Evolutionary conservation across 306 rosid species (phyloP).

Genomic region (Rosa persica): DNA sequence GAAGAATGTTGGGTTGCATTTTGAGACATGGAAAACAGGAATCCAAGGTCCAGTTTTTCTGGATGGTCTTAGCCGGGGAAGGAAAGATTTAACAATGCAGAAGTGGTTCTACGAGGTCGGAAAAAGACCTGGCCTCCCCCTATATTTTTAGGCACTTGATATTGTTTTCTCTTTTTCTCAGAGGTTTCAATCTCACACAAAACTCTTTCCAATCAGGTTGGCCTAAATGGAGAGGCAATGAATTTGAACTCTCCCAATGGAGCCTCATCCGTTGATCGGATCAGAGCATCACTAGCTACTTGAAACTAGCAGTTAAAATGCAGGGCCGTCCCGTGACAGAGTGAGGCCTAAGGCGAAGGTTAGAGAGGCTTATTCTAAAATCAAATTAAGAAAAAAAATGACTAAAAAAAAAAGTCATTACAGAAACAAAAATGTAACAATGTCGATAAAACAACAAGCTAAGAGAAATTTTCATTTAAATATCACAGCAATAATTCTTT

Average conservation of each 20-base stretch:
- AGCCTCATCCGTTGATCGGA: constrained; percentile 71
- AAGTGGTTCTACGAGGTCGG: constrained; percentile 92
- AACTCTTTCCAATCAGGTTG: constrained; percentile 44
- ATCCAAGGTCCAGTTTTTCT: constrained; percentile 75
- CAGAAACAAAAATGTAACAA: too few species aligned
- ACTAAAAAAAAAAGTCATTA: too few species aligned
- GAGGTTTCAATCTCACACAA: constrained; percentile 2
- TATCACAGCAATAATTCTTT: too few species aligned
- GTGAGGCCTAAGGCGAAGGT: too few species aligned
- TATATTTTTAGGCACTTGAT: not conserved
- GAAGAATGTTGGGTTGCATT: constrained; percentile 82
- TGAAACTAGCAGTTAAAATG: constrained; percentile 65
- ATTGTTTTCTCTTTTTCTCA: not conserved
- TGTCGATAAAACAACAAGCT: too few species aligned
- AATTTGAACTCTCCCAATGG: constrained; percentile 65
- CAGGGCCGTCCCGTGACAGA: too few species aligned
- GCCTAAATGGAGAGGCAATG: constrained; percentile 82
- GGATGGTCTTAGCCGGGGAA: constrained; percentile 71
- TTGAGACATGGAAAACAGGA: constrained; percentile 76
- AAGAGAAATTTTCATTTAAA: too few species aligned
- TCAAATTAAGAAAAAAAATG: too few species aligned
- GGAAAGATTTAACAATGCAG: constrained; percentile 60
- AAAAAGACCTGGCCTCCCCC: not conserved
- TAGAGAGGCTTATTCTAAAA: too few species aligned
- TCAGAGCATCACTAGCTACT: constrained; percentile 47